Conservation (phyloP, 306 rosid species). For the Cicer arietinum region DNA sequence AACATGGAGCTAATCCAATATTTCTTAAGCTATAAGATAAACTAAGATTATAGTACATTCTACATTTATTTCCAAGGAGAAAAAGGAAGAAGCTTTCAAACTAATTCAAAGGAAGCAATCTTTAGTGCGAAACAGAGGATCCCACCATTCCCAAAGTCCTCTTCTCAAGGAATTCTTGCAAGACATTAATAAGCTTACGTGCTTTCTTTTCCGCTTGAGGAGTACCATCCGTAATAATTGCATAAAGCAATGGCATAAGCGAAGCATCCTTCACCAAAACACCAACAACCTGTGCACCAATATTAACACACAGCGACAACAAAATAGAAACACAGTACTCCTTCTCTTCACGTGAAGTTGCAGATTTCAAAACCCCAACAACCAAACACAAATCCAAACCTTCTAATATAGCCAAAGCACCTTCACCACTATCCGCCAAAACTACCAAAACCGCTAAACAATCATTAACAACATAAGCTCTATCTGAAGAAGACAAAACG, state of each 20-base stretch:
- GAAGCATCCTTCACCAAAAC: slow-evolving; percentile 50
- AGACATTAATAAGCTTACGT: slow-evolving; percentile 56
- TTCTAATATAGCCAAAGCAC: slow-evolving; percentile 47
- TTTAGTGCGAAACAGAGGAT: slow-evolving; percentile 47
- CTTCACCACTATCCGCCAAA: slow-evolving; percentile 59
- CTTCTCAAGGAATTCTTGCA: slow-evolving; percentile 54
- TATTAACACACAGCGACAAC: slow-evolving; percentile 61
- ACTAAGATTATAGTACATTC: background rate
- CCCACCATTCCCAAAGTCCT: slow-evolving; percentile 28
- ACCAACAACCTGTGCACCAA: slow-evolving; percentile 55
- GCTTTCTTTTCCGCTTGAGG: slow-evolving; percentile 64
- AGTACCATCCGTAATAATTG: slow-evolving; percentile 58
- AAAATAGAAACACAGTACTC: slow-evolving; percentile 68
- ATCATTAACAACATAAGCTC: slow-evolving; percentile 50
- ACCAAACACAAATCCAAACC: slow-evolving; percentile 44
- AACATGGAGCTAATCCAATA: slow-evolving; percentile 46
- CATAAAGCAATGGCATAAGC: slow-evolving; percentile 61
- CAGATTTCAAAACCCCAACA: slow-evolving; percentile 36
- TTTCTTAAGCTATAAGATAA: background rate
- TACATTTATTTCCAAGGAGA: slow-evolving; percentile 12
- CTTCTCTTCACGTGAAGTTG: slow-evolving; percentile 38
- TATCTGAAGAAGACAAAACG: slow-evolving; percentile 51
- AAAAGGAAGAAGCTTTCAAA: slow-evolving; percentile 1
- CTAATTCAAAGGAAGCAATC: slow-evolving; percentile 10
- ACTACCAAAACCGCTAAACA: slow-evolving; percentile 61